Evolutionary conservation across 257 asterid genomes (phyloP), one percentile per base, ranked within the genome.

Genomic region (Hygrophila difformis): DNA sequence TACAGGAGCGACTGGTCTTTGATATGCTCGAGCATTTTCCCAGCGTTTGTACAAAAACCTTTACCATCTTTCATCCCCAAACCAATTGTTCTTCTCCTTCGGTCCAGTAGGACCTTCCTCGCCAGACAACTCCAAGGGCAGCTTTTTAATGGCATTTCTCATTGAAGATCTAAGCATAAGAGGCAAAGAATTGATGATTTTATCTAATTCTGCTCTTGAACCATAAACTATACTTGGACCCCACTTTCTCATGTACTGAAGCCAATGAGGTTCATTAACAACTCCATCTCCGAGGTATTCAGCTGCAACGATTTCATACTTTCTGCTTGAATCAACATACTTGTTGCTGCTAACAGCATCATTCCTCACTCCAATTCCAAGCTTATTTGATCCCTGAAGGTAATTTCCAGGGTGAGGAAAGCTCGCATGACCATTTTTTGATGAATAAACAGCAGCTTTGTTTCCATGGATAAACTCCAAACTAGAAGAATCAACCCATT

Each of bases 91-190:
- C 84, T 89, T 89, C 88, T 82, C 98, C 81, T 85, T 89, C 0
- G 98, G 98, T 28, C 98, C 98, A 14, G 81, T 67, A 39, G 96
- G 98, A 1, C 98, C 98, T 41, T 79, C 94, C 66, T 89, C 98
- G 14, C 93, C 70, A 36, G 63, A 82, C 60, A 89, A 44, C 76
- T 89, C 98, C 62, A 77, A 6, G 0, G 98, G 96, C 41, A 89
- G 53, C 81, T 76, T 89, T 23, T 44, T 60, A 9, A 63, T 69
- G 19, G 74, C 63, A 37, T 51, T 70, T 63, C 64, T 62, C 39
- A 70, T 57, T 12, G 87, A 66, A 61, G 26, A 40, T 22, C 69
- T 64, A 48, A 85, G 53, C 58, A 45, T 46, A 17, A 64, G 12
- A 11, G 98, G 98, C 66, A 89, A 62, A 48, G 42, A 56, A 18